Percentiles rank a stretch among this genome's conserved stretches.
phyloP scores from a whole-genome alignment of 2,329 filamentous ascomycete genomes.

The Neonectria sp. region DNA sequence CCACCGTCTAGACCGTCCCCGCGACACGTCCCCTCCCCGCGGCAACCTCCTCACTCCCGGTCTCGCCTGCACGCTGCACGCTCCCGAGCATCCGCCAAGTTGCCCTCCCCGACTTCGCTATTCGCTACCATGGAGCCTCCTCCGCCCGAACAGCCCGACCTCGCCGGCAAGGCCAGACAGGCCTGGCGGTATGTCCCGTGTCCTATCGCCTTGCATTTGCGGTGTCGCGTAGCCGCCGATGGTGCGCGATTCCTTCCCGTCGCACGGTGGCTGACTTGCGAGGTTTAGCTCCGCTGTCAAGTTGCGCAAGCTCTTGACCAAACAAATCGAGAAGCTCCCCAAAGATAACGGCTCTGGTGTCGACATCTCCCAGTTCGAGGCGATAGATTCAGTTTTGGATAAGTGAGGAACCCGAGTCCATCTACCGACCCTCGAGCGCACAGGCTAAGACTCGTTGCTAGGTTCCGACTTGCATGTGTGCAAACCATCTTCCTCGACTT shows the following conservation, averaged over 20 bases:
- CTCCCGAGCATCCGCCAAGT: constrained; percentile 27
- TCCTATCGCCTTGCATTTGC: constrained; percentile 8
- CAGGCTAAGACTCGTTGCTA: constrained; percentile 49
- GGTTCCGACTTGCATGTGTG: constrained; percentile 81
- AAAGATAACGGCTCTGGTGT: constrained; percentile 53
- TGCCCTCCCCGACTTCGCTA: constrained; percentile 32
- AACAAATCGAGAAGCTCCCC: constrained; percentile 61
- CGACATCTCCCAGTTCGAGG: constrained; percentile 60
- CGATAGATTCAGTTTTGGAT: constrained; percentile 60
- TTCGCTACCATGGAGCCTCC: constrained; percentile 43
- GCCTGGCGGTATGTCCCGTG: constrained; percentile 57
- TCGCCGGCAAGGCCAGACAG: constrained; percentile 52
- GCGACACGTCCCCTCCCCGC: constrained; percentile 31
- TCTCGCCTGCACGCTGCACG: constrained; percentile 27
- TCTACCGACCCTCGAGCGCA: not conserved
- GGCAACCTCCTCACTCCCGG: constrained; percentile 15
- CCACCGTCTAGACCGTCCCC: constrained; percentile 33
- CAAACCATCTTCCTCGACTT: constrained; percentile 81
- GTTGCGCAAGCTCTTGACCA: constrained; percentile 59
- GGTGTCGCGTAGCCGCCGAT: constrained; percentile 15
- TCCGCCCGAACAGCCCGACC: constrained; percentile 39
- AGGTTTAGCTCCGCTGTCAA: constrained; percentile 59
- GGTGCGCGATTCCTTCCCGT: constrained; percentile 30
- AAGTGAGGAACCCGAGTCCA: constrained; percentile 51
- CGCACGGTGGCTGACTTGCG: constrained; percentile 41